Evolutionary conservation across 129 eudicot genomes (phyloP), one percentile per base, ranked within the genome.

Genomic region (Centaurea solstitialis): DNA sequence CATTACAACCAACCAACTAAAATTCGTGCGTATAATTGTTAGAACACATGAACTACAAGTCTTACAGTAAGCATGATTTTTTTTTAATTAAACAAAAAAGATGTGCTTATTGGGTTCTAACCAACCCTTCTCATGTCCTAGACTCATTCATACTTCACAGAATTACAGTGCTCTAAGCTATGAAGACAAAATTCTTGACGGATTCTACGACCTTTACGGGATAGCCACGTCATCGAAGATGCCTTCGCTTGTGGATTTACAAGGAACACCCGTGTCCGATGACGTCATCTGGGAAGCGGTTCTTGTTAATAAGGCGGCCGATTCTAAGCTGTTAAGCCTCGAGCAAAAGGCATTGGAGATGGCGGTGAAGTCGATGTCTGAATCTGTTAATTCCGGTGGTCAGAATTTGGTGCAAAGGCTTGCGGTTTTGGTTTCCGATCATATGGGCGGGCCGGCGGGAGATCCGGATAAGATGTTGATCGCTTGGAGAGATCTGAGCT

Each of bases 161-260:
- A 93, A 91, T 86, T 91, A 93, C 88, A 91, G 90, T 84, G 92
- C 97, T 84, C 99, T 95, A 74, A 80, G 97, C 87, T 95, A 93
- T 68, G 97, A 95, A 82, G 99, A 95, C 91, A 91, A 88, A 88
- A 89, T 95, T 37, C 79, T 93, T 68, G 98, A 95, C 10, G 99
- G 98, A 33, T 95, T 95, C 82, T 95, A 95, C 85, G 99, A 95
- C 87, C 87, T 95, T 7, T 91, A 95, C 70, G 97, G 97, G 68
- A 74, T 89, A 67, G 77, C 90, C 80, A 84, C 87, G 43, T 88
- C 98, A 67, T 83, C 91, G 78, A 87, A 82, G 81, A 95, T 95
- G 95, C 98, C 99, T 74, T 91, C 94, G 73, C 94, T 95, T 59
- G 79, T 88, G 65, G 97, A 93, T 80, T 87, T 95, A 80, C 98